Evolutionary conservation across 2,329 filamentous ascomycete species (phyloP).

Genomic region (Exophiala spinifera): DNA sequence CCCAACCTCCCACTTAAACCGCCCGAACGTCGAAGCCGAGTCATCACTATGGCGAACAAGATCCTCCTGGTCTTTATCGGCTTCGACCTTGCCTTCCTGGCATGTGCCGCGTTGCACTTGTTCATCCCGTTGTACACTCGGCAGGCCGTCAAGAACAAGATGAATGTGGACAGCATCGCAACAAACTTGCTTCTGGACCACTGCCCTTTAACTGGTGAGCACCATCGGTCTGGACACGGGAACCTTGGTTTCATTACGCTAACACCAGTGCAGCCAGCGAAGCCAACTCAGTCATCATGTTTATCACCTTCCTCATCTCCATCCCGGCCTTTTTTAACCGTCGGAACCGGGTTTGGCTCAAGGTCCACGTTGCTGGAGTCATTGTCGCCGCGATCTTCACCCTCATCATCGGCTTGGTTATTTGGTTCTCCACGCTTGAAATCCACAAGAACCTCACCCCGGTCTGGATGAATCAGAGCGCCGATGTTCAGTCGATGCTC

Average conservation of each 20-base stretch:
- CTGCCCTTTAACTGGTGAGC: slow-evolving; percentile 54
- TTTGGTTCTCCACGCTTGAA: slow-evolving; percentile 72
- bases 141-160: slow-evolving; percentile 39
- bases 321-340: slow-evolving; percentile 69
- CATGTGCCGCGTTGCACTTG: slow-evolving; percentile 51
- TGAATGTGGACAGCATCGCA: slow-evolving; percentile 50
- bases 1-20: neutral
- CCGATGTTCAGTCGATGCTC: slow-evolving; percentile 62
- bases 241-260: neutral
- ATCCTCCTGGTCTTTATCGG: slow-evolving; percentile 52
- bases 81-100: slow-evolving; percentile 52
- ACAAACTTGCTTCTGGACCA: slow-evolving; percentile 50
- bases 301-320: slow-evolving; percentile 66
- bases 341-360: slow-evolving; percentile 65
- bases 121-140: slow-evolving; percentile 53
- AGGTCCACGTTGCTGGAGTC: slow-evolving; percentile 64
- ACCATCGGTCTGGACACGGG: neutral
- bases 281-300: slow-evolving; percentile 68
- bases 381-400: slow-evolving; percentile 63
- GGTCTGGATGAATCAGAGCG: slow-evolving; percentile 59
- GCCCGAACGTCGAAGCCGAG: neutral
- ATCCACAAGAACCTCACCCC: slow-evolving; percentile 60
- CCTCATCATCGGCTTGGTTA: slow-evolving; percentile 61
- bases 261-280: slow-evolving; percentile 56
- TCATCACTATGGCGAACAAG: slow-evolving; percentile 41